phyloP scores from a whole-genome alignment of 2,329 filamentous ascomycete species.

The Cladophialophora chaetospira region DNA sequence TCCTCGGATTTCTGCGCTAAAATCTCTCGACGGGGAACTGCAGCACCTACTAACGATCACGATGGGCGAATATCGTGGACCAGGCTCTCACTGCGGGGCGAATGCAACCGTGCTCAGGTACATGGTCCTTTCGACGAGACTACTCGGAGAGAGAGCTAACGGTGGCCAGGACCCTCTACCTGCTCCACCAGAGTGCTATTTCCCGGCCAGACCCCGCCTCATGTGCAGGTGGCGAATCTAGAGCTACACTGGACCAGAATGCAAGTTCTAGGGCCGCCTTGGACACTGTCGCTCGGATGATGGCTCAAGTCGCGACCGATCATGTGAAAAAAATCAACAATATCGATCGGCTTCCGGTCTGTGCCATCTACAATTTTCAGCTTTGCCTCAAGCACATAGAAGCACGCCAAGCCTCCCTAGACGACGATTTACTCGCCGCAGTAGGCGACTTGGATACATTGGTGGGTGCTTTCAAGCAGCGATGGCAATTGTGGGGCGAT shows the following conservation, averaged over 20 bases:
- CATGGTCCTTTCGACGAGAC: not conserved
- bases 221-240: not conserved
- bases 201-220: not conserved
- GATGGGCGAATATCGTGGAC: slow-evolving; percentile 8
- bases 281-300: not conserved
- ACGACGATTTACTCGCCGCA: not conserved
- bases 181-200: not conserved
- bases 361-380: not conserved
- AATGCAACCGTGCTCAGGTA: slow-evolving; percentile 3
- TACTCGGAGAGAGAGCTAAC: not conserved
- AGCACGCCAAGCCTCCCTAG: not conserved
- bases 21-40: not conserved
- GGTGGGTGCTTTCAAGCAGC: not conserved
- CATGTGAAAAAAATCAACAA: not conserved
- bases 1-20: not conserved
- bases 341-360: slow-evolving; percentile 1
- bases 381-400: not conserved
- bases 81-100: slow-evolving; percentile 3
- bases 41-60: slow-evolving; percentile 3
- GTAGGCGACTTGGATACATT: not conserved
- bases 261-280: not conserved
- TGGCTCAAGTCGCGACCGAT: not conserved
- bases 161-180: not conserved
- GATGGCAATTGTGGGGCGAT: not conserved
- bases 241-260: too few relatives aligned